Base-by-base conservation (phyloP, 345 rosid species). In the Populus nigra region DNA sequence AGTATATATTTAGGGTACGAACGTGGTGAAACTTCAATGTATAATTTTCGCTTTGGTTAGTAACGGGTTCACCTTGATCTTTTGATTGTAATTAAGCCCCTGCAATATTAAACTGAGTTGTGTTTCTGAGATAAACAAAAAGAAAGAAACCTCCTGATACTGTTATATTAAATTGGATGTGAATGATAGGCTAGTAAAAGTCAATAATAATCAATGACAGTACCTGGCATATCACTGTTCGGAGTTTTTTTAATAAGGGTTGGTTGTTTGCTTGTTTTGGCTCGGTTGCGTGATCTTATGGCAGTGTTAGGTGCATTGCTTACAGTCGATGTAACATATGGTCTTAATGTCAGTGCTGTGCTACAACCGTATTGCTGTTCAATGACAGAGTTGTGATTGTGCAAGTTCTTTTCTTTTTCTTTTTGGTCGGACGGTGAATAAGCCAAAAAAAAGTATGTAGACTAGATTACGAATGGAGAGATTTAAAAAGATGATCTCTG, bases 271-370 rank as follows among this genome's bases (percentile, higher is more conserved):
- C 41, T 77, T 72, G 79, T 17, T 72, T 71, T 76, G 57, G 23
- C 23, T 29, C 74, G 50, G 81, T 83, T 83, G 86, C 86, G 84
- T 85, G 89, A 85, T 85, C 81, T 75, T 66, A 17, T 77, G 35
- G 80, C 83, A 76, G 77, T 72, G 79, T 82, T 82, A 84, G 89
- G 86, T 83, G 31, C 68, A 22, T 39, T 36, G 73, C 47, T 73
- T 27, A n/a, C 62, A 61, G 29, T 49, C 49, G 17, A 47, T 27
- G 76, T 43, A 70, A n/a, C 63, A n/a, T 57, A 9, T 59, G n/a
- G 65, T 12, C 29, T 59, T 23, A 23, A 1, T 4, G 29, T 5
- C 65, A n/a, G 29, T 23, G 11, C 27, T 25, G 65, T n/a, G 65
- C 65, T 23, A 10, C 25, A 59, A 9, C 65, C 9, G 65, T 11